These are phyloP conservation scores for Rhododendron molle DNA, from an alignment of 148 eudicot species.

Conservation along the genomic window DNA sequence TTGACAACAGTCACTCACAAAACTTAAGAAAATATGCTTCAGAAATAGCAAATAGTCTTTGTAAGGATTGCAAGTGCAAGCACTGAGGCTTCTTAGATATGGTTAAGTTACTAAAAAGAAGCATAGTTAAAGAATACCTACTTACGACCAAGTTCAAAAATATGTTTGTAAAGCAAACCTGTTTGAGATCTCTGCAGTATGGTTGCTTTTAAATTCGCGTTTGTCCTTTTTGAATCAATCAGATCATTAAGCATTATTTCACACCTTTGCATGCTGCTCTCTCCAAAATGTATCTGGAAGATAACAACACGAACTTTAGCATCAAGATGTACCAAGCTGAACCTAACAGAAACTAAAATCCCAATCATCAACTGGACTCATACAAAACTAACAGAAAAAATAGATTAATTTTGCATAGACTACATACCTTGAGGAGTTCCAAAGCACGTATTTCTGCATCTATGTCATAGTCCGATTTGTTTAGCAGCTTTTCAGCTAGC, in stretches of 20 bases:
- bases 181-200: slow-evolving; percentile 51
- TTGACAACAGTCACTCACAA: slow-evolving; percentile 5
- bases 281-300: slow-evolving; percentile 95
- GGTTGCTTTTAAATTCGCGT: slow-evolving; percentile 85
- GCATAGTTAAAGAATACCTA: not conserved
- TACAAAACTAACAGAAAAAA: slow-evolving; percentile 5
- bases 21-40: not conserved
- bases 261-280: slow-evolving; percentile 97
- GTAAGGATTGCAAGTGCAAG: not conserved
- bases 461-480: slow-evolving; percentile 93
- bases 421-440: slow-evolving; percentile 82
- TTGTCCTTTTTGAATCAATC: slow-evolving; percentile 88
- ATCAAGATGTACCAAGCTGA: slow-evolving; percentile 10
- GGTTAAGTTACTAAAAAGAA: not conserved
- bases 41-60: not conserved
- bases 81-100: not conserved
- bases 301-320: slow-evolving; percentile 10
- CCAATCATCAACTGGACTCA: not conserved
- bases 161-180: slow-evolving; percentile 30
- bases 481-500: slow-evolving; percentile 95
- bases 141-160: not conserved
- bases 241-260: slow-evolving; percentile 99
- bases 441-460: slow-evolving; percentile 89
- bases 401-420: not conserved
- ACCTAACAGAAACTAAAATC: not conserved